Conservation (phyloP, 2,329 filamentous ascomycete genomes). For the Mariannaea elegans region DNA sequence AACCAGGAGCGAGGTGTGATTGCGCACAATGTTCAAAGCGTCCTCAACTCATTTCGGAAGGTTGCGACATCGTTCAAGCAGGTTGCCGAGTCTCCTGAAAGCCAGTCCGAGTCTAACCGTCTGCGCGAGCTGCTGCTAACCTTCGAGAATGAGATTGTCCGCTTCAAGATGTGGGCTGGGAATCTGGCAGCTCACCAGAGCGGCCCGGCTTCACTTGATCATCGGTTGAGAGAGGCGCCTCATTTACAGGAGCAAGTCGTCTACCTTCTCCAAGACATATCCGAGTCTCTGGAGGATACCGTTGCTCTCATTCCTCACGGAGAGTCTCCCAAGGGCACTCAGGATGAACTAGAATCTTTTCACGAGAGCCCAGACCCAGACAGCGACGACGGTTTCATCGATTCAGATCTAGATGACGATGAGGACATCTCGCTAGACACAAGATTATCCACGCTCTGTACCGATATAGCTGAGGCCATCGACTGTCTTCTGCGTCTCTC, state of each 20-base stretch:
- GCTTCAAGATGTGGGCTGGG: slow-evolving; percentile 23
- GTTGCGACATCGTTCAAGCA: no score
- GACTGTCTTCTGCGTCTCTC: slow-evolving; percentile 7
- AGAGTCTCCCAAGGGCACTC: not conserved
- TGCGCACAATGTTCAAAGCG: no score
- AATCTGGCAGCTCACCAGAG: slow-evolving; percentile 15
- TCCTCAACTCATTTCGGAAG: no score
- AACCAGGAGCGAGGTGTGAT: no score
- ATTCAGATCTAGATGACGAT: not conserved
- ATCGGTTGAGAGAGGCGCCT: slow-evolving; percentile 22
- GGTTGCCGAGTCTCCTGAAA: no score
- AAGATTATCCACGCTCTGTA: not conserved
- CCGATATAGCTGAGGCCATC: not conserved
- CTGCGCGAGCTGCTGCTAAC: no score
- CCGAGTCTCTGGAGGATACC: not conserved
- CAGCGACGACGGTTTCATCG: no score
- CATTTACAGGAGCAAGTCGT: not conserved
- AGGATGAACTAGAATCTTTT: slow-evolving; percentile 15
- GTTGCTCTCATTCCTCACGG: not conserved
- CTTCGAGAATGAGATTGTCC: not conserved
- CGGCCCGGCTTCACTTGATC: slow-evolving; percentile 8
- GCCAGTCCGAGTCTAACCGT: no score
- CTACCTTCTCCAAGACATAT: not conserved
- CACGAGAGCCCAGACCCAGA: no score
- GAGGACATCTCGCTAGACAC: not conserved